A percentile compares a stretch with the other conserved stretches of the same genome.
These are phyloP conservation scores for Zizania latifolia DNA, from an alignment of 176 grass and related monocot genomes.

Conservation along the genomic window DNA sequence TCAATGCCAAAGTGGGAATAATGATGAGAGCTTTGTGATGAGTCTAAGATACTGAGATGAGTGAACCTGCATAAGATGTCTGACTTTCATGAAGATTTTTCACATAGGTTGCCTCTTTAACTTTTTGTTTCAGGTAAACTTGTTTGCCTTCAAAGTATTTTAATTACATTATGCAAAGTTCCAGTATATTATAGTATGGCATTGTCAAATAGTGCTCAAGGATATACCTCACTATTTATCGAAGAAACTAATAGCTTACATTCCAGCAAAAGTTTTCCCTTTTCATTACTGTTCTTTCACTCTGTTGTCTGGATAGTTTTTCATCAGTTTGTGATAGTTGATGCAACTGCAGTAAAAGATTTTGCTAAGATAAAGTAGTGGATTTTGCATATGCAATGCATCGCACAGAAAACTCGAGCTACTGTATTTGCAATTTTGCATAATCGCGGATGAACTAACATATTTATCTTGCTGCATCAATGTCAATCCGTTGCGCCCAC, in stretches of 20 bases:
- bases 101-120: conserved; percentile 34
- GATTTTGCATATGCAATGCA: not conserved
- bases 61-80: conserved; percentile 25
- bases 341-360: not conserved
- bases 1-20: conserved; percentile 2
- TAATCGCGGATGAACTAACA: not conserved
- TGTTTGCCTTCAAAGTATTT: conserved; percentile 48
- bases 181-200: conserved; percentile 47
- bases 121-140: conserved; percentile 37
- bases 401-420: too few relatives aligned
- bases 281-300: not conserved
- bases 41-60: conserved; percentile 46
- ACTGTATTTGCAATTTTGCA: not conserved
- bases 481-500: not conserved
- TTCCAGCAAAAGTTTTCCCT: not conserved
- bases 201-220: conserved; percentile 29
- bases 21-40: conserved; percentile 46
- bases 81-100: conserved; percentile 47
- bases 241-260: conserved; percentile 11
- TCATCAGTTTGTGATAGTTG: not conserved
- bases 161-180: conserved; percentile 42
- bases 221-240: conserved; percentile 49
- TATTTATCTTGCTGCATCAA: too few relatives aligned
- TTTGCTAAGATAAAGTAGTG: not conserved
- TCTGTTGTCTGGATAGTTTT: not conserved